These are phyloP conservation scores for Trypanosoma conorhini DNA, from an alignment of 208 protist genomes.

Conservation along the genomic window DNA sequence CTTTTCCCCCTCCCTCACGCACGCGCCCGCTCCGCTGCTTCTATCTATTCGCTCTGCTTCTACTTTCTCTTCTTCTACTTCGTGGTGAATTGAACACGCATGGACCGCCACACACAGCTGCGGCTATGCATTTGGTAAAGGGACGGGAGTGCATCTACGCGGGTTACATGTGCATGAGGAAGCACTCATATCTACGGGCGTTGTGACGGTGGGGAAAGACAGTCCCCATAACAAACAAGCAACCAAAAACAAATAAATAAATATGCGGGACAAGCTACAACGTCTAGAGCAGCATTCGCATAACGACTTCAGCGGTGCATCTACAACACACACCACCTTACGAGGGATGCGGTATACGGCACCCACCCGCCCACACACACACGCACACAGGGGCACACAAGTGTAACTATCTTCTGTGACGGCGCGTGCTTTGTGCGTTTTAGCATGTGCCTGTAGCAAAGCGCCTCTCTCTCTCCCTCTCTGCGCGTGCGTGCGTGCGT, in stretches of 20 bases:
- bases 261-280: not conserved
- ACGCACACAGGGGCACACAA: too few relatives aligned
- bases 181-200: not conserved
- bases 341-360: not conserved
- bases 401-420: slow-evolving; percentile 2
- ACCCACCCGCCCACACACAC: not conserved
- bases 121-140: not conserved
- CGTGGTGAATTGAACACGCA: not conserved
- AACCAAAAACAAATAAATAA: not conserved
- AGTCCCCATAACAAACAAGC: not conserved
- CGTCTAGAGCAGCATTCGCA: not conserved
- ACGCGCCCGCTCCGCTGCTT: not conserved
- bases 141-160: not conserved
- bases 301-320: not conserved
- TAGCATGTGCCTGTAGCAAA: not conserved
- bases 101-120: not conserved
- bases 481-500: too few relatives aligned
- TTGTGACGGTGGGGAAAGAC: not conserved
- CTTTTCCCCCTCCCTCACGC: not conserved
- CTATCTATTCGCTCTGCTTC: not conserved
- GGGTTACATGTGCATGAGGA: not conserved
- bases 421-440: not conserved
- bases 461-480: too few relatives aligned
- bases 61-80: not conserved
- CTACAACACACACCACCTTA: not conserved